Percentiles rank a stretch among this genome's conserved stretches.
Conservation (phyloP, 2,329 filamentous ascomycete species). For the Talaromyces sp. region DNA sequence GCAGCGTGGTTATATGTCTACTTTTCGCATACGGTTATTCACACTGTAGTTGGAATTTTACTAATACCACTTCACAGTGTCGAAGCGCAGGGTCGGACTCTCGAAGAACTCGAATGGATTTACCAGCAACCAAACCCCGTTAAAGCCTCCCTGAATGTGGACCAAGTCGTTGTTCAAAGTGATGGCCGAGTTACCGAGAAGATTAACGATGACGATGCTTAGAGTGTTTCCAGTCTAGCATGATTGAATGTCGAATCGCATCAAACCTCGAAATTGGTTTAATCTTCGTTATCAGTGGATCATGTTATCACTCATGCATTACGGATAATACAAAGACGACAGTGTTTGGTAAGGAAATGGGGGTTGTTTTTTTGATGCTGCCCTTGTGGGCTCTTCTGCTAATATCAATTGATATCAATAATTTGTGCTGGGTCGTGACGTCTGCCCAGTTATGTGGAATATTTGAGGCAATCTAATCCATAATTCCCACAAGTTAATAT, state of each 20-base stretch:
- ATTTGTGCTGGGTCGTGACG: neutral
- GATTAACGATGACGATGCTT: constrained; percentile 22
- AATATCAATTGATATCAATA: neutral
- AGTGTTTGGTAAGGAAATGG: neutral
- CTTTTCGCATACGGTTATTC: neutral
- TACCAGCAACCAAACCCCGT: constrained; percentile 21
- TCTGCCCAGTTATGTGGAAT: neutral
- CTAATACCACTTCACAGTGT: constrained; percentile 18
- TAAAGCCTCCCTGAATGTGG: constrained; percentile 44
- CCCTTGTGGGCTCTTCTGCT: too few relatives aligned
- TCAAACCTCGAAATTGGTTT: neutral
- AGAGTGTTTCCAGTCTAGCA: neutral
- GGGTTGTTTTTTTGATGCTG: neutral
- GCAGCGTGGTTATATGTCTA: too few relatives aligned
- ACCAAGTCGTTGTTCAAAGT: constrained; percentile 43
- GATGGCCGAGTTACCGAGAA: constrained; percentile 45
- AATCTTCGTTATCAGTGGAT: neutral
- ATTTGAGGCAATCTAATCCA: neutral
- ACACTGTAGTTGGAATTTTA: neutral
- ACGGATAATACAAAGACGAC: neutral
- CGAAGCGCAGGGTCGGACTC: constrained; percentile 8
- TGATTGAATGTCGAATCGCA: neutral
- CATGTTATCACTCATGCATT: neutral
- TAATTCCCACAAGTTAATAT: neutral
- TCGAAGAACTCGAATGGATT: constrained; percentile 11